A percentile compares a stretch with the other conserved stretches of the same genome.
These are phyloP conservation scores for Candida morakotiae DNA, from an alignment of 805 yeast species.

Conservation along the genomic window DNA sequence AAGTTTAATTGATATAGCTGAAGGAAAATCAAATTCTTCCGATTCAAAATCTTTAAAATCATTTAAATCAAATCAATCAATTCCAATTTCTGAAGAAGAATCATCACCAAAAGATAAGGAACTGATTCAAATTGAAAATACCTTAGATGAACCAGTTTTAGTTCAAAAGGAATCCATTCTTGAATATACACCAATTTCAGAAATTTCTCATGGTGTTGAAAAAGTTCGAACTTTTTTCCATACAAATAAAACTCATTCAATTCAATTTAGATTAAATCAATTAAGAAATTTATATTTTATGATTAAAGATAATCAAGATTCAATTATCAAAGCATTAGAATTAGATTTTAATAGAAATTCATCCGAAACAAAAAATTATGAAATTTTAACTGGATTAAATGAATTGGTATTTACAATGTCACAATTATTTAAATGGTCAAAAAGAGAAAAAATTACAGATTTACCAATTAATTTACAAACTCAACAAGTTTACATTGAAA, in stretches of 20 bases:
- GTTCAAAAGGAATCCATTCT: conserved; percentile 10
- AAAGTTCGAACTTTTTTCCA: conserved; percentile 40
- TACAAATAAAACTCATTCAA: conserved; percentile 42
- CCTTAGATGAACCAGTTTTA: neutral
- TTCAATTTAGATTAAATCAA: conserved; percentile 56
- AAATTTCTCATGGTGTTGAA: conserved; percentile 46
- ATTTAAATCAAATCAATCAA: neutral
- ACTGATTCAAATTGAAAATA: neutral
- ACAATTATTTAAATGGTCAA: conserved; percentile 57
- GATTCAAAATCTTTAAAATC: neutral
- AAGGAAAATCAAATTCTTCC: neutral
- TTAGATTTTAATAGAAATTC: conserved; percentile 66
- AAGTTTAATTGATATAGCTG: conserved; percentile 4
- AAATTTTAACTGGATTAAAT: conserved; percentile 44
- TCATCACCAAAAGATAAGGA: neutral
- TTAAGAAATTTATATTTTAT: conserved; percentile 65
- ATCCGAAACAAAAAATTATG: conserved; percentile 60
- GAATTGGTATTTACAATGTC: conserved; percentile 61
- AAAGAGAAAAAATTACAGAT: conserved; percentile 41
- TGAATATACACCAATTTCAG: conserved; percentile 44
- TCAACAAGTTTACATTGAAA: conserved; percentile 29
- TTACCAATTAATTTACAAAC: conserved; percentile 32
- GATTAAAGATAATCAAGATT: conserved; percentile 53
- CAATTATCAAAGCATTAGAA: conserved; percentile 52
- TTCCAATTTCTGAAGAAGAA: neutral